Evolutionary conservation across 495 filamentous ascomycete species (phyloP), one percentile per base, ranked within the genome.

Genomic region (Diplogelasinospora grovesii): DNA sequence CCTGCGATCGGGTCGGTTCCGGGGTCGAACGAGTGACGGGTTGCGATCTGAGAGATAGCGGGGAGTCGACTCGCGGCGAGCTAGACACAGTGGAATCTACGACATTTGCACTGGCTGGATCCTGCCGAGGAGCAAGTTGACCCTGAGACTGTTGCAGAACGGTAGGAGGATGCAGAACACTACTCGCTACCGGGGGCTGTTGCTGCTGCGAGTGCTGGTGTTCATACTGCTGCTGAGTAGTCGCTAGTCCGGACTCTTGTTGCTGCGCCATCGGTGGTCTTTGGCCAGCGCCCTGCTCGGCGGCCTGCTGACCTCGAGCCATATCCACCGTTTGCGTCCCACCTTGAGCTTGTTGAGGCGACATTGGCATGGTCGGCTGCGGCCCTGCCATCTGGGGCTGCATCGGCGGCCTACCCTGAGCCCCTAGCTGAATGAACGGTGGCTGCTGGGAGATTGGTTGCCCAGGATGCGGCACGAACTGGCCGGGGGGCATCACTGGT

Each of bases 31-130:
- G 40, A 15, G 42, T 36, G n/a, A 22, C 27, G 3, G 50, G 44
- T 28, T 55, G 57, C 0, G 51, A 52, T 2, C 32, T 48, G 7
- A 49, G 51, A 8, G 57, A 55, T 3, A 44, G 42, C 0, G 54
- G 54, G 9, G 51, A 57, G 16, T 48, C 53, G 1, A 46, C 22
- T 8, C 39, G 48, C 13, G 39, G 36, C 8, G 38, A 39, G 22
- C 28, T 21, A 3, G 46, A 50, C 3, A 20, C 47, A 23, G 44
- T 27, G 14, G 51, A 39, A 2, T 48, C 41, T 8, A 36, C 36
- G 8, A 31, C 45, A 14, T 25, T 35, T 3, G 36, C 8, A 13
- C 37, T 50, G 8, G 31, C 21, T 25, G 13, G 14, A n/a, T 48
- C 36, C 24, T 49, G 50, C 24, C 47, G 45, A 1, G 36, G 33